Conservation (phyloP, 2,329 filamentous ascomycete genomes). For the Byssothecium circinans region DNA sequence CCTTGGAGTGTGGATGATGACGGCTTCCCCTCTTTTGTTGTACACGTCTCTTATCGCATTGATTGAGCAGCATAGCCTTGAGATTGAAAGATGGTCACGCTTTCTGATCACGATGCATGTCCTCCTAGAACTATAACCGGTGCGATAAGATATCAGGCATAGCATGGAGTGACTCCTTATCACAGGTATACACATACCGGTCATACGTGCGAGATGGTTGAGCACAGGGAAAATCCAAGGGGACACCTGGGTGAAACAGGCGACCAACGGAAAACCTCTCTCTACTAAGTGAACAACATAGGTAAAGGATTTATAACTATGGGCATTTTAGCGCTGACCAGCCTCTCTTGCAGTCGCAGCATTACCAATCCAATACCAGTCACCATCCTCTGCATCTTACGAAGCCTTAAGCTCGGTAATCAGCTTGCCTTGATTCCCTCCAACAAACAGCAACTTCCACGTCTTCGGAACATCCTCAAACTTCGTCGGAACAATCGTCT, state of each 20-base stretch:
- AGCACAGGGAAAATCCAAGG: too few relatives aligned
- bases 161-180: constrained; percentile 9
- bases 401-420: constrained; percentile 41
- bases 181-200: constrained; percentile 15
- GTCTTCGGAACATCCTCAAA: constrained; percentile 55
- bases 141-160: constrained; percentile 4
- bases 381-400: background rate
- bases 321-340: background rate
- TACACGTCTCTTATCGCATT: constrained; percentile 2
- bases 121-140: constrained; percentile 5
- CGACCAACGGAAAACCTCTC: background rate
- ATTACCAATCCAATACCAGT: background rate
- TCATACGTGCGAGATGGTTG: constrained; percentile 9
- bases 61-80: constrained; percentile 1
- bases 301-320: background rate
- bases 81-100: constrained; percentile 4
- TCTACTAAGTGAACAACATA: background rate
- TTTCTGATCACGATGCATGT: constrained; percentile 1
- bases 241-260: too few relatives aligned
- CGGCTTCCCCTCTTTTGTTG: background rate
- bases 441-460: constrained; percentile 53
- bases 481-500: constrained; percentile 51
- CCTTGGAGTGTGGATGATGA: background rate
- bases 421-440: constrained; percentile 53
- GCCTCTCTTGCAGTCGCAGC: background rate